Evolutionary conservation across 139 green algal species (phyloP), one percentile per base, ranked within the genome.

Genomic region (Ettlia oleoabundans): DNA sequence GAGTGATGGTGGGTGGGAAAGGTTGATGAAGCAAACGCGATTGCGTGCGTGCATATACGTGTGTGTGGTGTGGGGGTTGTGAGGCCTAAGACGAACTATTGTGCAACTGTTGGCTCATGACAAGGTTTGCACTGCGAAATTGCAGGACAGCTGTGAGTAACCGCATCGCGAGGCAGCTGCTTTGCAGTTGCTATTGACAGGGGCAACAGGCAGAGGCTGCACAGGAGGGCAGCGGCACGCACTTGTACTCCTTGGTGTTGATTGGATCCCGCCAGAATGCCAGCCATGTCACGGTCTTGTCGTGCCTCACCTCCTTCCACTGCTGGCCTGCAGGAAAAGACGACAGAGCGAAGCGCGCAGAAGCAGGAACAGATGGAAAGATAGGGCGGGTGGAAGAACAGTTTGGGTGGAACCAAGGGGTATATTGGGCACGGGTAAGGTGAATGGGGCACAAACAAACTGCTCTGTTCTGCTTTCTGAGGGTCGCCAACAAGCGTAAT

Each of bases 221-320:
- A n/a, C n/a, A n/a, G n/a, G n/a, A n/a, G n/a, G 47, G 47, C 47
- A 10, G 69, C 3, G n/a, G 8, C n/a, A 2, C 73, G 37, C 73
- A 80, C 73, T 80, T 80, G 73, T 80, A 80, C 37, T 80, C 93
- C 86, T 94, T 97, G 28, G 86, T 62, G 81, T 92, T 95, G 78
- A 99, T 93, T 28, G 96, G 95, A 89, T 99, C 97, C 78, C 95
- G 95, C 97, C 97, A 99, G 88, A 88, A 98, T 3, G 97, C 97
- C 76, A 99, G 91, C 97, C 97, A 99, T 0, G 97, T 99, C 22
- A 98, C 97, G 0, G 91, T 97, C 82, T 97, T 89, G 91, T 99
- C 94, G 85, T 98, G 94, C 18, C 90, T 88, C 22, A 97, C 85
- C 73, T 82, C 89, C 81, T 90, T 93, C 90, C 92, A 93, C 15